Evolutionary conservation across 2,329 filamentous ascomycete genomes (phyloP).

Genomic region (Incumbomyces lentus): DNA sequence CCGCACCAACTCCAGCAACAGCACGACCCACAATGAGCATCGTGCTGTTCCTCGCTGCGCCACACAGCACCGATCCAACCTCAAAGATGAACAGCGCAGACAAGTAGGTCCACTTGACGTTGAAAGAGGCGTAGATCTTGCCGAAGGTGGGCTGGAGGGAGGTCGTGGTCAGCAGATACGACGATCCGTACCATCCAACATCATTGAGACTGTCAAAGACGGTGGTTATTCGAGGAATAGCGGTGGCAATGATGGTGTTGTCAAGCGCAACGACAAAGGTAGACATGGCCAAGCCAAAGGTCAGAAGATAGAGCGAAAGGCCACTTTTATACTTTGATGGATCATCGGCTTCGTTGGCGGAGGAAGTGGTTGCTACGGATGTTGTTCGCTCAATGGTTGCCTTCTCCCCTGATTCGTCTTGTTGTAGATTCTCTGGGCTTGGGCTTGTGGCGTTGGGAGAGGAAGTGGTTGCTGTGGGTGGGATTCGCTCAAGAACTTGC

Average conservation of each 20-base stretch:
- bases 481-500: no score
- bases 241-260: slow-evolving; percentile 23
- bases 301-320: slow-evolving; percentile 16
- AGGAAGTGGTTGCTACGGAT: slow-evolving; percentile 10
- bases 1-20: slow-evolving; percentile 22
- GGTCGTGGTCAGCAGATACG: slow-evolving; percentile 21
- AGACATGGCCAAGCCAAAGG: slow-evolving; percentile 20
- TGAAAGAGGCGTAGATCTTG: slow-evolving; percentile 23
- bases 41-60: slow-evolving; percentile 18
- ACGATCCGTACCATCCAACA: slow-evolving; percentile 23
- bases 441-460: neutral
- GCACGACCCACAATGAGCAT: slow-evolving; percentile 24
- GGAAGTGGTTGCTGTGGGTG: no score
- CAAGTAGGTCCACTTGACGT: slow-evolving; percentile 22
- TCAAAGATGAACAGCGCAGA: slow-evolving; percentile 20
- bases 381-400: slow-evolving; percentile 5
- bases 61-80: slow-evolving; percentile 22
- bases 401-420: slow-evolving; percentile 4
- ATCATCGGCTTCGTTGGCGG: slow-evolving; percentile 16
- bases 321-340: slow-evolving; percentile 19
- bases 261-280: slow-evolving; percentile 24
- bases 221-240: slow-evolving; percentile 22
- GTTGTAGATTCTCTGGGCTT: neutral
- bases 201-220: slow-evolving; percentile 23
- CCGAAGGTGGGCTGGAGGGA: slow-evolving; percentile 22